Conservation (phyloP, 2,329 filamentous ascomycete genomes). For the Cryoendolithus antarcticus region DNA sequence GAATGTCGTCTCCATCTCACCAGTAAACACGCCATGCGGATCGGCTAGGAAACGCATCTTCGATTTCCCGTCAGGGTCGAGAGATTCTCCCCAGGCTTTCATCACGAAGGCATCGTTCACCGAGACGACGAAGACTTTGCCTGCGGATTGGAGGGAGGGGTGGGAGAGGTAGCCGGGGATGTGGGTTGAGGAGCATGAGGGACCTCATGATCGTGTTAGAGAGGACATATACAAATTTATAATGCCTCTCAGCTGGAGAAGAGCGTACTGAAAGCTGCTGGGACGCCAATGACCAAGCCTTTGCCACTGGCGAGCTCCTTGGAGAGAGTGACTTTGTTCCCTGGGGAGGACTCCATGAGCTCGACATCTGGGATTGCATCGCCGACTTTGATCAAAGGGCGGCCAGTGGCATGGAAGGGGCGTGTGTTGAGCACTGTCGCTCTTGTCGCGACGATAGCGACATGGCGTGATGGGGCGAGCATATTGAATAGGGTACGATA, state of each 20-base stretch:
- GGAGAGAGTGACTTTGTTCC: conserved; percentile 79
- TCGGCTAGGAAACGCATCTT: conserved; percentile 84
- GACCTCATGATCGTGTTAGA: conserved; percentile 32
- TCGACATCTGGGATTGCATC: conserved; percentile 68
- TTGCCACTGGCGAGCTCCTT: conserved; percentile 57
- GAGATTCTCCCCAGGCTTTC: conserved; percentile 71
- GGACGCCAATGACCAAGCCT: conserved; percentile 74
- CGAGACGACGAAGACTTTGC: conserved; percentile 76
- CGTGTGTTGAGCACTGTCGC: too few species aligned
- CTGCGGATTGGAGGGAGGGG: conserved; percentile 63
- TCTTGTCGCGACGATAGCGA: too few species aligned
- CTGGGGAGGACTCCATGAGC: conserved; percentile 73
- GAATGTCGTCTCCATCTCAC: conserved; percentile 71
- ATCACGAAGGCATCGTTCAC: conserved; percentile 97
- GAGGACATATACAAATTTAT: too few species aligned
- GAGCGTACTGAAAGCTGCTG: conserved; percentile 35
- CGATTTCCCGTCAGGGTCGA: conserved; percentile 63
- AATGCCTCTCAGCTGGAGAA: conserved; percentile 1
- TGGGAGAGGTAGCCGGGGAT: conserved; percentile 79
- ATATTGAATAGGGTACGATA: too few species aligned
- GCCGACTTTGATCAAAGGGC: conserved; percentile 58
- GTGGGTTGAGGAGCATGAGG: conserved; percentile 56
- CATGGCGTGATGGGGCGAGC: too few species aligned
- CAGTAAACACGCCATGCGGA: conserved; percentile 65
- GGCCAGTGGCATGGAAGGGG: conserved; percentile 53